Evolutionary conservation across 2,329 filamentous ascomycete species (phyloP), one percentile per base, ranked within the genome.

Genomic region (Fusarium begoniae): DNA sequence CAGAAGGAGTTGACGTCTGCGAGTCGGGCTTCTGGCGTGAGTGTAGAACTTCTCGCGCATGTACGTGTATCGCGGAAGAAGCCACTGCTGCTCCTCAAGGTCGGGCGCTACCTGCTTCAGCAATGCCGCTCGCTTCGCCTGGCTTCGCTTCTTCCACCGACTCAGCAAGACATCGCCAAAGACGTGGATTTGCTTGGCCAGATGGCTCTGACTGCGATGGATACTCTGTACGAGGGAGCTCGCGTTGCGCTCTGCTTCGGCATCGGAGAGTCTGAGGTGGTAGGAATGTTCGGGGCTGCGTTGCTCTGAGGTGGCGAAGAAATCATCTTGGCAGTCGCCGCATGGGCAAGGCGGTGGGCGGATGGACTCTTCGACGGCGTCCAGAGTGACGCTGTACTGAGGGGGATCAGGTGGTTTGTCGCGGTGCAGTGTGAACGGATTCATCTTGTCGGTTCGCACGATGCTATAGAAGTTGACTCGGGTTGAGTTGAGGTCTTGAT

Each of bases 21-120:
- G 48, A 1, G 0, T 2, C 0, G 1, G 8, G 0, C 0, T 24
- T 35, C 30, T 35, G 0, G 0, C 4, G 6, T 0, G 22, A 0
- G 11, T 35, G 0, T 51, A 51, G 0, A 2, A 0, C 0, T 4
- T 1, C 17, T 51, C 30, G 8, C 17, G 30, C n/a, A 2, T 35
- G 8, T 24, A 53, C 0, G 0, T 2, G 0, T 35, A 53, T 35
- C 48, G 48, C 6, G 30, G 48, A 0, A 53, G 0, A 12, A 53
- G 3, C 48, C 30, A 53, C n/a, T 24, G 22, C 0, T 51, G 4
- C 0, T 8, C n/a, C 1, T 35, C 22, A 0, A 51, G n/a, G 0
- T 6, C n/a, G 0, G 30, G 48, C 0, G 2, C 48, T 2, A 4
- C 48, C 0, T 35, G 3, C 0, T 24, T 20, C 3, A 51, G 4